Conservation (phyloP, 2,329 filamentous ascomycete genomes). For the Colletotrichum camelliae region DNA sequence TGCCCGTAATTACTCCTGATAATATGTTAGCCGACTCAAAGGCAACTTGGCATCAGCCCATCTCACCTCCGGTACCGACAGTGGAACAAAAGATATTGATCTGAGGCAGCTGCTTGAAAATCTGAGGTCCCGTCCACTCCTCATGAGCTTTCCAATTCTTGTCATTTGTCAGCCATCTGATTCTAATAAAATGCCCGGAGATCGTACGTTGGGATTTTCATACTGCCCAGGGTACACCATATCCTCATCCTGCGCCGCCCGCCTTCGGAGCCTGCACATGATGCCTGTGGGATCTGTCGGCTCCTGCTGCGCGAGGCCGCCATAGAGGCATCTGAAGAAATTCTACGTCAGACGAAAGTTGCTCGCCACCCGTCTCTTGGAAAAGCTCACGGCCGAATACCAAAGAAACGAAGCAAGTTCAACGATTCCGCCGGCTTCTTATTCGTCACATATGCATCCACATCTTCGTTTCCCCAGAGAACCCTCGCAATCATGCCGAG, state of each 20-base stretch:
- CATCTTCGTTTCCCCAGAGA: slow-evolving; percentile 42
- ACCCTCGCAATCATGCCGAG: slow-evolving; percentile 36
- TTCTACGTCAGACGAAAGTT: accelerated
- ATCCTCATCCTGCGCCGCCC: slow-evolving; percentile 29
- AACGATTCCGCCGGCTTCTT: slow-evolving; percentile 41
- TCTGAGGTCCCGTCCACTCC: slow-evolving; percentile 23
- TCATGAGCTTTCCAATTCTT: slow-evolving; percentile 23
- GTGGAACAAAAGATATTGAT: slow-evolving; percentile 7
- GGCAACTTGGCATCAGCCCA: accelerated
- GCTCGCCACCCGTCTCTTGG: accelerated
- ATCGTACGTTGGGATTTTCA: slow-evolving; percentile 34
- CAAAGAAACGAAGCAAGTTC: slow-evolving; percentile 38
- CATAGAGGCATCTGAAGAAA: slow-evolving; percentile 31
- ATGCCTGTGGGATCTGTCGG: slow-evolving; percentile 35
- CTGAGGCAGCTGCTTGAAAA: neutral
- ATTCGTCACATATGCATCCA: slow-evolving; percentile 54
- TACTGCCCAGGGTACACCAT: slow-evolving; percentile 39
- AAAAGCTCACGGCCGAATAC: slow-evolving; percentile 33
- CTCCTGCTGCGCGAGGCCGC: slow-evolving; percentile 37
- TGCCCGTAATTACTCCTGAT: neutral
- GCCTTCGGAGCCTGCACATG: slow-evolving; percentile 31
- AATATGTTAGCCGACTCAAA: neutral
- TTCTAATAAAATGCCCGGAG: neutral
- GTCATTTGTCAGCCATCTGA: neutral
- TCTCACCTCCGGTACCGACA: neutral